A percentile compares a stretch with the other conserved stretches of the same genome.
These are phyloP conservation scores for Fusarium verticillioides DNA, from an alignment of 2,329 filamentous ascomycete species.

Conservation along the genomic window DNA sequence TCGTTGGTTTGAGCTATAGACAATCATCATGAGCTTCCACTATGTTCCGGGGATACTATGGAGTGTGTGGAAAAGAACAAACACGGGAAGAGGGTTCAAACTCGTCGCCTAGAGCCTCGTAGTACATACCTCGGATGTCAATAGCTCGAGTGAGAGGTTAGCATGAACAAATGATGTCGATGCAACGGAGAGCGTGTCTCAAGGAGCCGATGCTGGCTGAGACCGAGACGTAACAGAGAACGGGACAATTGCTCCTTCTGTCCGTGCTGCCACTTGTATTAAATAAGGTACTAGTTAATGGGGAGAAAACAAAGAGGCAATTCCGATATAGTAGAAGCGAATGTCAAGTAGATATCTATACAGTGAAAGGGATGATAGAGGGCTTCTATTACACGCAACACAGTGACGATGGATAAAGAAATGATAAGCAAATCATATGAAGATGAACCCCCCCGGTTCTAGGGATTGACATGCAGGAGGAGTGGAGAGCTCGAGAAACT, in stretches of 20 bases:
- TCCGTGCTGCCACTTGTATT: neutral
- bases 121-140: slow-evolving; percentile 34
- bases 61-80: neutral
- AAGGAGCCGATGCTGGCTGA: slow-evolving; percentile 26
- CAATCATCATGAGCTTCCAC: slow-evolving; percentile 44
- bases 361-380: slow-evolving; percentile 7
- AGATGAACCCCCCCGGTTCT: slow-evolving; percentile 11
- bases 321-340: slow-evolving; percentile 9
- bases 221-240: slow-evolving; percentile 17
- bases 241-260: slow-evolving; percentile 9
- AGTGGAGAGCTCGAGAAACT: slow-evolving; percentile 18
- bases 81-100: neutral
- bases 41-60: neutral
- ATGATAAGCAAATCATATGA: slow-evolving; percentile 33
- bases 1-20: slow-evolving; percentile 41
- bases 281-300: neutral
- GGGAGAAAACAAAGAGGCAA: neutral
- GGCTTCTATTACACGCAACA: slow-evolving; percentile 9
- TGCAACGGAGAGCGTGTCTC: slow-evolving; percentile 44
- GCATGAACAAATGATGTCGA: slow-evolving; percentile 30
- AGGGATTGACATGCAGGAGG: slow-evolving; percentile 21
- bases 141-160: slow-evolving; percentile 23
- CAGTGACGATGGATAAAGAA: slow-evolving; percentile 21
- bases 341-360: slow-evolving; percentile 8
- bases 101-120: slow-evolving; percentile 7